Conservation (phyloP, 345 rosid genomes). For the Excoecaria agallocha region DNA sequence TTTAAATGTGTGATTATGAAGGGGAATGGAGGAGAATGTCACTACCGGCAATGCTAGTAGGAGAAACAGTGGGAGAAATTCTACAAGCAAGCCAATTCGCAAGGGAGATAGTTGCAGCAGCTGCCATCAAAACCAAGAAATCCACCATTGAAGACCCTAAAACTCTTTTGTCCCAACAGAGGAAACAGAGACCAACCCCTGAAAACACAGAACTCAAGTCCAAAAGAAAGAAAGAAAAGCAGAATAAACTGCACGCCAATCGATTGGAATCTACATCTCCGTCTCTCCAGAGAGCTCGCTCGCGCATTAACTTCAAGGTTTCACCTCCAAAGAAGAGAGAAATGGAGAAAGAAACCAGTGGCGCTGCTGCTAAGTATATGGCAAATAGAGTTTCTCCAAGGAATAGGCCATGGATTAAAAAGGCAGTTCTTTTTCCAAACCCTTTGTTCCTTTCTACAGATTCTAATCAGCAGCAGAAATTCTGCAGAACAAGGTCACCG, state of each 20-base stretch:
- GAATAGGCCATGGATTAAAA: conserved; percentile 79
- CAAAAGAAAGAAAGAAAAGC: conserved; percentile 81
- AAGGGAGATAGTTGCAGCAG: conserved; percentile 62
- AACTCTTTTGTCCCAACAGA: conserved; percentile 61
- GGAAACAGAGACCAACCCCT: conserved; percentile 31
- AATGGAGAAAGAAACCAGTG: conserved; percentile 37
- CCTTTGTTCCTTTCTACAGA: conserved; percentile 64
- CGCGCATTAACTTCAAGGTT: conserved; percentile 76
- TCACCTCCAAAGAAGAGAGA: conserved; percentile 63
- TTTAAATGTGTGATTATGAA: conserved; percentile 18
- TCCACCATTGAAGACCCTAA: conserved; percentile 48
- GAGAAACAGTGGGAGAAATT: conserved; percentile 92
- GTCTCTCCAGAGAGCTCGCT: conserved; percentile 57
- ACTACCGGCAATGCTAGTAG: conserved; percentile 90
- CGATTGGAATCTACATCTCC: conserved; percentile 59
- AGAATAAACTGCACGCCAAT: conserved; percentile 39
- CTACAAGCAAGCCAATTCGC: conserved; percentile 85
- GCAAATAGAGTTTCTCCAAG: conserved; percentile 90
- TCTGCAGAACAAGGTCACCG: conserved; percentile 80
- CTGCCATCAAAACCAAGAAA: conserved; percentile 44
- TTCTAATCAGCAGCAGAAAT: conserved; percentile 53
- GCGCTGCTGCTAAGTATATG: conserved; percentile 20
- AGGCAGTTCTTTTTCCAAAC: conserved; percentile 82
- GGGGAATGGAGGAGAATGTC: conserved; percentile 91
- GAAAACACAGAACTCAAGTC: conserved; percentile 61